A percentile compares a stretch with the other conserved stretches of the same genome.
phyloP scores from a whole-genome alignment of 2,329 filamentous ascomycete genomes.

The Pseudomassariella vexata region DNA sequence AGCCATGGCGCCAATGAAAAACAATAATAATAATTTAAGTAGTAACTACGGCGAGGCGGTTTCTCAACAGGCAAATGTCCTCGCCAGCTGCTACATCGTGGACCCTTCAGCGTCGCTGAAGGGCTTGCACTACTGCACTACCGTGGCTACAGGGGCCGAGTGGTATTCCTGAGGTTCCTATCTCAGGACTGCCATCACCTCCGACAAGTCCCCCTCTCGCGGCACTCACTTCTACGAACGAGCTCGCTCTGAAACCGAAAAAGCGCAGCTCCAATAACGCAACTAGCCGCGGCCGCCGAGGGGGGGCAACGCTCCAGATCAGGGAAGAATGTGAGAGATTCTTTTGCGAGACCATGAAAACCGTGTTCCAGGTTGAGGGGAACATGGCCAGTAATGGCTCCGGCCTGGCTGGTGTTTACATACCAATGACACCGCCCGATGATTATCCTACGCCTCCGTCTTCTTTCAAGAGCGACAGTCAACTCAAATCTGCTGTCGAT shows the following conservation, averaged over 20 bases:
- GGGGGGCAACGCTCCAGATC: conserved; percentile 94
- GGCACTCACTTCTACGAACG: conserved; percentile 62
- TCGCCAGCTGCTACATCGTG: conserved; percentile 88
- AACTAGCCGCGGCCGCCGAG: conserved; percentile 50
- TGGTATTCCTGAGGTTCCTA: conserved; percentile 92
- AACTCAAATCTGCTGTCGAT: conserved; percentile 18
- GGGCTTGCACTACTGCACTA: conserved; percentile 95
- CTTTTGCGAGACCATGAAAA: conserved; percentile 93
- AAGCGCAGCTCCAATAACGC: conserved; percentile 34
- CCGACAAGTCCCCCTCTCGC: conserved; percentile 86
- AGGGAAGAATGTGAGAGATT: conserved; percentile 99
- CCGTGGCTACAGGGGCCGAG: conserved; percentile 78
- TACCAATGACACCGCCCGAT: conserved; percentile 46
- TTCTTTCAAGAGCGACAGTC: conserved; percentile 23
- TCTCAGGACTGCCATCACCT: conserved; percentile 78
- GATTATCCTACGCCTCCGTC: conserved; percentile 32
- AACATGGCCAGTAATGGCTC: conserved; percentile 70
- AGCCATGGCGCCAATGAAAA: conserved; percentile 65
- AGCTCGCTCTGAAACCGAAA: conserved; percentile 57
- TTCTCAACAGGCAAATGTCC: conserved; percentile 64
- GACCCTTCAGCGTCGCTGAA: conserved; percentile 66
- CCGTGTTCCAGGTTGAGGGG: conserved; percentile 96
- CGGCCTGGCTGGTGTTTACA: conserved; percentile 73
- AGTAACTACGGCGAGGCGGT: conserved; percentile 71
- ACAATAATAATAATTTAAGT: conserved; percentile 64